Evolutionary conservation across 2,329 filamentous ascomycete genomes (phyloP).

Genomic region (Diplodia sapinea): DNA sequence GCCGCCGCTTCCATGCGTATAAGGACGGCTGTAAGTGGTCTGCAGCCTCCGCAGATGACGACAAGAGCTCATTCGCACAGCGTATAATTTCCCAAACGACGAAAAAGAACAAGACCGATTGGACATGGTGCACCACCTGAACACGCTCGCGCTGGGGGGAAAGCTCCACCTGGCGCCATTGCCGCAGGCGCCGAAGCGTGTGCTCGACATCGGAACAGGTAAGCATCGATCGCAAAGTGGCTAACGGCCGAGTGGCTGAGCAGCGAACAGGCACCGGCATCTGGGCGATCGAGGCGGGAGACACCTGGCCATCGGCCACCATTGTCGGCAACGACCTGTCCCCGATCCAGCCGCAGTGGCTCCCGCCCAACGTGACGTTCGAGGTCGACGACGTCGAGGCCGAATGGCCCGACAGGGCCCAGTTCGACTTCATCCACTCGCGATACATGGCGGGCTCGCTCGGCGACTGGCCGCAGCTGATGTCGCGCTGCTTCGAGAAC

Average conservation of each 20-base stretch:
- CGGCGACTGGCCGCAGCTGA: constrained; percentile 58
- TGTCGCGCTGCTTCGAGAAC: constrained; percentile 60
- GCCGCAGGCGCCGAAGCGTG: constrained; percentile 33
- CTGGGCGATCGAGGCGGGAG: constrained; percentile 40
- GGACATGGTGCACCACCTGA: constrained; percentile 30
- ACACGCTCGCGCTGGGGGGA: not conserved
- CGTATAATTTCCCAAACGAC: constrained; percentile 37
- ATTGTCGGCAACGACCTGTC: constrained; percentile 53
- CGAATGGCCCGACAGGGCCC: constrained; percentile 59
- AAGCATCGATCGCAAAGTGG: not conserved
- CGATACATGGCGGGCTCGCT: constrained; percentile 59
- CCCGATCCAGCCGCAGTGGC: constrained; percentile 57
- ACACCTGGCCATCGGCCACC: constrained; percentile 41
- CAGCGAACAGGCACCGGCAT: constrained; percentile 19
- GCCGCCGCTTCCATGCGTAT: constrained; percentile 47
- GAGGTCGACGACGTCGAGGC: constrained; percentile 67
- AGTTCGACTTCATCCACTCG: constrained; percentile 64
- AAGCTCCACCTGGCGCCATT: constrained; percentile 35
- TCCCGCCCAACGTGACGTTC: constrained; percentile 66
- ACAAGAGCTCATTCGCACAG: not conserved
- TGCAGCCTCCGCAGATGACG: not conserved
- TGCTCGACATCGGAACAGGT: constrained; percentile 30
- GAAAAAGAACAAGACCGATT: constrained; percentile 29
- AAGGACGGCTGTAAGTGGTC: constrained; percentile 37
- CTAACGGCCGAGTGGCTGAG: not conserved